phyloP scores from a whole-genome alignment of 805 yeast species.

The Candida multigemmis region DNA sequence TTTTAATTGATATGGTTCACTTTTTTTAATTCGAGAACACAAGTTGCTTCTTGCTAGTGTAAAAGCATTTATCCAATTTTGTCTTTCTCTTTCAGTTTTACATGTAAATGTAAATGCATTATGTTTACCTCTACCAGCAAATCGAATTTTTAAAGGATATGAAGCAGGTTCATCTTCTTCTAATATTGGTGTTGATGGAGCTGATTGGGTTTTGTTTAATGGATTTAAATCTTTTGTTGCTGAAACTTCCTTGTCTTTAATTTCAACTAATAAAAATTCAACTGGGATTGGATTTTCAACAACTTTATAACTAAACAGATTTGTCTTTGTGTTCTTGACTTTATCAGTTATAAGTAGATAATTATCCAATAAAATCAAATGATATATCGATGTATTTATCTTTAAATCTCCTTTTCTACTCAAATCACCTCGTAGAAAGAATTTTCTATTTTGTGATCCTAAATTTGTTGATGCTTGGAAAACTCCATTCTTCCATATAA shows the following conservation, averaged over 20 bases:
- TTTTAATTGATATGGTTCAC: slow-evolving; percentile 47
- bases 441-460: slow-evolving; percentile 43
- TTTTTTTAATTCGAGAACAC: slow-evolving; percentile 16
- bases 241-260: slow-evolving; percentile 23
- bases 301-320: slow-evolving; percentile 26
- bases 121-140: slow-evolving; percentile 46
- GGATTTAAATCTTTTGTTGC: slow-evolving; percentile 10
- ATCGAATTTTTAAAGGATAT: slow-evolving; percentile 45
- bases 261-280: slow-evolving; percentile 47
- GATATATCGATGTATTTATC: slow-evolving; percentile 42
- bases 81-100: slow-evolving; percentile 39
- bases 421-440: slow-evolving; percentile 52
- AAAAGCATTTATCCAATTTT: slow-evolving; percentile 41
- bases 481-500: slow-evolving; percentile 42
- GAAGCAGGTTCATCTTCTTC: slow-evolving; percentile 20
- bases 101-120: slow-evolving; percentile 45
- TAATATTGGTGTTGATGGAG: slow-evolving; percentile 2
- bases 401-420: slow-evolving; percentile 56
- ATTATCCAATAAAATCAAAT: slow-evolving; percentile 61
- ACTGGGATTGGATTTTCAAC: slow-evolving; percentile 54
- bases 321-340: slow-evolving; percentile 26
- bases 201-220: slow-evolving; percentile 7
- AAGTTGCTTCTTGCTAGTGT: slow-evolving; percentile 13
- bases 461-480: slow-evolving; percentile 42
- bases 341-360: slow-evolving; percentile 58